Evolutionary conservation across 768 basidiomycete species (phyloP), one percentile per base, ranked within the genome.

Genomic region (Tulasnella sp.): DNA sequence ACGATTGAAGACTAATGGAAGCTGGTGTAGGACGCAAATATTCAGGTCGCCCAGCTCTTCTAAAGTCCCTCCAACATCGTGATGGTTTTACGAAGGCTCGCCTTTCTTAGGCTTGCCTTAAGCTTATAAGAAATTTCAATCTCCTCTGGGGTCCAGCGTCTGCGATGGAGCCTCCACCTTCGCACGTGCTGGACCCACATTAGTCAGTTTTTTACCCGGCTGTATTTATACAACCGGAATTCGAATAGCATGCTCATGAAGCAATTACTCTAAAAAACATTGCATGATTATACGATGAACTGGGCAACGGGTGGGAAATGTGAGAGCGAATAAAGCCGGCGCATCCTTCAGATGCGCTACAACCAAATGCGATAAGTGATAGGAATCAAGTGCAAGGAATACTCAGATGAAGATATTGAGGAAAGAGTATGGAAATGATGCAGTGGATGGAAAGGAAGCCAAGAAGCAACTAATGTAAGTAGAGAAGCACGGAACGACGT

Each of bases 271-370:
- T 64, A 64, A 25, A 64, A 64, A 64, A 12, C 58, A 64, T 14
- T 64, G 58, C 58, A 64, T 64, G 58, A 19, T 64, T 64, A 64
- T 25, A 64, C 58, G 58, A 64, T 64, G 58, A 31, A 64, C 12
- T 6, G 58, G 29, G 29, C 8, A 34, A 64, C 29, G 58, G 58
- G 31, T 64, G 58, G 58, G 29, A 12, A 64, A 64, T 38, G 69
- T 70, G 12, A 72, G 22, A 52, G 22, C 39, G 22, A 52, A 72
- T 58, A 74, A 29, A 38, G 45, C n/a, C 14, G 15, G 17, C 45
- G 39, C 73, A 74, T 74, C 73, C 73, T 74, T 74, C 15, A 74
- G 73, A 74, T 74, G 52, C 73, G 58, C 58, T 31, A 29, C 29
- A 74, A 25, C 38, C 49, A 36, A 58, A 67, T 74, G 52, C 19